Conservation (phyloP, 805 yeast species). For the Candida golubevii region DNA sequence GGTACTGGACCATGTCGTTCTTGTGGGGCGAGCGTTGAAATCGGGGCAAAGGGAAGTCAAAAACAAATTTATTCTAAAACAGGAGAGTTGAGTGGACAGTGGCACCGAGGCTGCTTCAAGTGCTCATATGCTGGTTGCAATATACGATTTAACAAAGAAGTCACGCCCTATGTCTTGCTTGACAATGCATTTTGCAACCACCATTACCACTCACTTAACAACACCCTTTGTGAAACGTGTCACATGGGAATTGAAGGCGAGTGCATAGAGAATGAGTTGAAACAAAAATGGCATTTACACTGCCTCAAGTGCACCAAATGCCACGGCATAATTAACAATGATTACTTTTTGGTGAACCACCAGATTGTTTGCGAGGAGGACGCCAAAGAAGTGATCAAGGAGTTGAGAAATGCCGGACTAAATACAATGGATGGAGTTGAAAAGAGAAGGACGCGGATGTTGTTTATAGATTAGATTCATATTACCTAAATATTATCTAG, state of each 20-base stretch:
- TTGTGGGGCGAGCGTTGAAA: conserved; percentile 52
- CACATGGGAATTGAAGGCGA: conserved; percentile 79
- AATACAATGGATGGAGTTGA: conserved; percentile 33
- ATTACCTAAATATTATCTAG: no score
- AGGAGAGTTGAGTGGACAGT: conserved; percentile 82
- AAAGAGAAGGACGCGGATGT: conserved; percentile 40
- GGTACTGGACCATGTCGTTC: conserved; percentile 82
- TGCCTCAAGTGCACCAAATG: conserved; percentile 74
- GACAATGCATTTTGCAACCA: conserved; percentile 79
- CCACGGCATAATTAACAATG: conserved; percentile 43
- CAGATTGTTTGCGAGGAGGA: conserved; percentile 50
- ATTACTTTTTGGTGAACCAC: conserved; percentile 51
- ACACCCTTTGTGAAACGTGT: conserved; percentile 71
- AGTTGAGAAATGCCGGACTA: conserved; percentile 11
- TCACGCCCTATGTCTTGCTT: conserved; percentile 68
- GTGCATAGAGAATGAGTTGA: conserved; percentile 74
- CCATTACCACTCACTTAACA: conserved; percentile 73
- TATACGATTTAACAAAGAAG: conserved; percentile 51
- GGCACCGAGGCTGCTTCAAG: conserved; percentile 86
- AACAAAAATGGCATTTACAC: conserved; percentile 67
- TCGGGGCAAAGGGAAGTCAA: conserved; percentile 30
- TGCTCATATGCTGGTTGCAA: conserved; percentile 58
- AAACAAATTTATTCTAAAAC: conserved; percentile 82
- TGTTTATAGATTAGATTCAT: conserved; percentile 25
- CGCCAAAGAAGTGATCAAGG: conserved; percentile 29